Evolutionary conservation across 1,284 basidiomycete genomes (phyloP), one percentile per base, ranked within the genome.

Genomic region (Sanghuangporus sanghuang): DNA sequence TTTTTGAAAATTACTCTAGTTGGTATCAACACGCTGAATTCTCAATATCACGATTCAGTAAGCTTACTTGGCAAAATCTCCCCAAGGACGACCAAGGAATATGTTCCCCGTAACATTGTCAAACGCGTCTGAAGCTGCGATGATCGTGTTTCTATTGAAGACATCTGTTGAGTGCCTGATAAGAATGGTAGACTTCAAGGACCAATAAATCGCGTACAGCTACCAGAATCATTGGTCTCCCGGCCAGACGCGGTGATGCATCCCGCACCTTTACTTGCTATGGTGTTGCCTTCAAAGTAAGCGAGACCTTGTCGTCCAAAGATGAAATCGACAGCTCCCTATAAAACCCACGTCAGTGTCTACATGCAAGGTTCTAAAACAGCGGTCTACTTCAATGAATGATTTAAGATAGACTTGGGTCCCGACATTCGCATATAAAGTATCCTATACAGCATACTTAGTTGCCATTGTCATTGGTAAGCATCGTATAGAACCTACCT

Each of bases 321-420:
- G 64, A 85, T 83, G 67, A 85, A 85, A 67, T 85, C 83, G 0
- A 76, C 76, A 0, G 81, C 81, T 38, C 83, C 84, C 78, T 85
- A 67, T 23, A 36, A 54, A 38, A 49, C 4, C 27, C 3, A 32
- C 7, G 53, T 73, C 73, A 65, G 68, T 70, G 65, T 68, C 61
- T 69, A 64, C 56, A 68, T 70, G 59, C 68, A 18, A 6, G 21
- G 68, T 63, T 71, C 42, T 5, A 38, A 57, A 7, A 63, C 54
- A 54, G 32, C n/a, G 35, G 35, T 59, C 59, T 64, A 79, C 80
- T 72, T 81, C 77, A 57, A 81, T 81, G 64, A 81, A 81, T 11
- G 73, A 75, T 62, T 74, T 77, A 58, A 81, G 69, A 66, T 78
- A 82, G 6, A 80, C 82, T 69, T 81, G 83, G 23, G 77, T 78